Conservation (phyloP, 768 basidiomycete genomes). For the Collybiopsis luxurians region DNA sequence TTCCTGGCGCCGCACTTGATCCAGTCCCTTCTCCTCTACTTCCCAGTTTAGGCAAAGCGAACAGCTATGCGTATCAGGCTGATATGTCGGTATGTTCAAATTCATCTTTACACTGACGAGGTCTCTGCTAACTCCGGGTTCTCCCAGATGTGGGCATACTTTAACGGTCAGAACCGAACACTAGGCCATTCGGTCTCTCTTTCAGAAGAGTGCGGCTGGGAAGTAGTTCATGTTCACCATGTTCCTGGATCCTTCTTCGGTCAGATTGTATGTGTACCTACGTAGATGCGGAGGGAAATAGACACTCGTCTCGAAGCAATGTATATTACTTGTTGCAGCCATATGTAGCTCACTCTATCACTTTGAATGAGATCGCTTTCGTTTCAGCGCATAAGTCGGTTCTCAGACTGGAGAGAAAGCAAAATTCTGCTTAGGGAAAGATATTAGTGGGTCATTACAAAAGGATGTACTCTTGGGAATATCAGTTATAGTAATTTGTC, state of each 20-base stretch:
- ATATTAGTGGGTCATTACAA: too few species aligned
- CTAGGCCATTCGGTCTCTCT: constrained; percentile 11
- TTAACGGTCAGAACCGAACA: constrained; percentile 20
- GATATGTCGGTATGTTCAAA: constrained; percentile 7
- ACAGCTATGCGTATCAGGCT: constrained; percentile 2
- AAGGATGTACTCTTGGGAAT: too few species aligned
- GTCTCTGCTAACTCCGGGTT: background rate
- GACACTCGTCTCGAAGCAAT: too few species aligned
- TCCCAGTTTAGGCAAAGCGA: constrained; percentile 9
- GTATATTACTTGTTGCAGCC: too few species aligned
- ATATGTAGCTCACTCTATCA: too few species aligned
- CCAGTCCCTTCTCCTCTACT: constrained; percentile 8
- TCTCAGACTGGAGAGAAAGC: too few species aligned
- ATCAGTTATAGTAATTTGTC: too few species aligned
- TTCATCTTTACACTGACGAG: background rate
- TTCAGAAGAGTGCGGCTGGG: constrained; percentile 15
- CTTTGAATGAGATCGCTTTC: too few species aligned
- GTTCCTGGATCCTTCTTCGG: constrained; percentile 1
- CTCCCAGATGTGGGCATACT: constrained; percentile 16
- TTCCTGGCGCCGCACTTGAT: background rate
- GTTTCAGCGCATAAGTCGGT: too few species aligned
- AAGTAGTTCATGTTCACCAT: constrained; percentile 6
- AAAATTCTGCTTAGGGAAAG: too few species aligned
- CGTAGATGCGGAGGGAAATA: too few species aligned
- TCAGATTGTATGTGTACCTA: background rate